A percentile compares a stretch with the other conserved stretches of the same genome.
Evolutionary conservation across 805 yeast genomes (phyloP).

Genomic region (Brettanomyces anomalus): DNA sequence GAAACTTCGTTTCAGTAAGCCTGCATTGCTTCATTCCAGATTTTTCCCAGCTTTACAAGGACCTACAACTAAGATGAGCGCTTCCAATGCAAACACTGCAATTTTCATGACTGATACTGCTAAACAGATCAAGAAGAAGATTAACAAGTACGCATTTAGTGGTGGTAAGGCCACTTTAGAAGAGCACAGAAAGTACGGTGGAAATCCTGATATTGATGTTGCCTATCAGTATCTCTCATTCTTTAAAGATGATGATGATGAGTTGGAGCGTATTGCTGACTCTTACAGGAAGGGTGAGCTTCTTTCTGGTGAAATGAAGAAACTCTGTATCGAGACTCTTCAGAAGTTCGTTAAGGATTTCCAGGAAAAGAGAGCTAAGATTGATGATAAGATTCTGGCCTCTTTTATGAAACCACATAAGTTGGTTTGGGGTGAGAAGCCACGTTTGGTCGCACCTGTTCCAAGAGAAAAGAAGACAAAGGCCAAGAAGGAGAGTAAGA

Average conservation of each 20-base stretch:
- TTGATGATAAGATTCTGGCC: constrained; percentile 53
- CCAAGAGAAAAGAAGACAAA: constrained; percentile 34
- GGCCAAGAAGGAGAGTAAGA: not conserved
- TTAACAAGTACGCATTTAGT: constrained; percentile 92
- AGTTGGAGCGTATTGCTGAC: constrained; percentile 50
- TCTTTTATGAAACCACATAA: constrained; percentile 80
- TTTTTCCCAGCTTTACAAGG: constrained; percentile 99
- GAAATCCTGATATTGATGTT: constrained; percentile 92
- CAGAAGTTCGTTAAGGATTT: constrained; percentile 73
- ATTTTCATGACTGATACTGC: constrained; percentile 94
- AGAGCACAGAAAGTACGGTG: constrained; percentile 85
- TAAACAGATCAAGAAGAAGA: constrained; percentile 84
- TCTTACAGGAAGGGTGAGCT: constrained; percentile 73
- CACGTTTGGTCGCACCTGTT: constrained; percentile 66
- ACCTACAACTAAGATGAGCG: constrained; percentile 93
- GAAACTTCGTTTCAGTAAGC: constrained; percentile 83
- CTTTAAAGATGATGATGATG: constrained; percentile 82
- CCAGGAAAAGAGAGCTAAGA: constrained; percentile 66
- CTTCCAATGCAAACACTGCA: constrained; percentile 83
- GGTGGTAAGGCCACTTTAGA: constrained; percentile 87
- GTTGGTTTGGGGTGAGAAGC: constrained; percentile 63
- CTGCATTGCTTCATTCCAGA: constrained; percentile 85
- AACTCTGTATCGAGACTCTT: constrained; percentile 69
- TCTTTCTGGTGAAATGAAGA: constrained; percentile 89
- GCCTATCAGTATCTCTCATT: constrained; percentile 89